Percentiles rank a stretch among this genome's conserved stretches.
Conservation (phyloP, 2,329 filamentous ascomycete species). For the Didymella pomorum region DNA sequence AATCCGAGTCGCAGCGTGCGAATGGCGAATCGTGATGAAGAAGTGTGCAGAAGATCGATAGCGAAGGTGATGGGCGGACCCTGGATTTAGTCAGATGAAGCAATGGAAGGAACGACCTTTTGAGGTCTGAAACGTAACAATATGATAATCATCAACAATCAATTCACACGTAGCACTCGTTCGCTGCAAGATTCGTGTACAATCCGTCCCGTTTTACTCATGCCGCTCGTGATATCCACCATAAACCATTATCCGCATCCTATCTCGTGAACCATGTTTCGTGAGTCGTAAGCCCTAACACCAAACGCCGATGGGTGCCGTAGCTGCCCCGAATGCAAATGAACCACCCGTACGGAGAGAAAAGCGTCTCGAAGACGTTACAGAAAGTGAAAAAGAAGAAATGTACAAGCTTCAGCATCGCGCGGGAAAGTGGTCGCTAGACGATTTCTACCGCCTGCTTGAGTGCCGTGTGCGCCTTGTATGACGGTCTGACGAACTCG, state of each 20-base stretch:
- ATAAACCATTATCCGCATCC: constrained; percentile 3
- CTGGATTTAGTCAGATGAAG: too few relatives aligned
- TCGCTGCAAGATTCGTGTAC: too few relatives aligned
- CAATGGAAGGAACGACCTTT: too few relatives aligned
- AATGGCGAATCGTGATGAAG: too few relatives aligned
- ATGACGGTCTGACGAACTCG: constrained; percentile 54
- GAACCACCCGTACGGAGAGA: neutral
- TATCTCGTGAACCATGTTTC: constrained; percentile 10
- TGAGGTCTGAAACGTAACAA: too few relatives aligned
- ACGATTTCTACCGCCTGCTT: constrained; percentile 8
- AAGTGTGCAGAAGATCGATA: too few relatives aligned
- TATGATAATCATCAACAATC: too few relatives aligned
- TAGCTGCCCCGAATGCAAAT: constrained; percentile 18
- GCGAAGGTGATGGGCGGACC: too few relatives aligned
- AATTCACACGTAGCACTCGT: too few relatives aligned
- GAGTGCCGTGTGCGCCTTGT: constrained; percentile 52
- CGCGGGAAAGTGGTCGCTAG: neutral
- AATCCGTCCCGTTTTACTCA: too few relatives aligned
- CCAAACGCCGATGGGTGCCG: constrained; percentile 20
- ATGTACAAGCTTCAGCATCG: constrained; percentile 4
- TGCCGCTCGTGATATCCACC: neutral
- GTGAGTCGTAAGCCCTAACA: constrained; percentile 22
- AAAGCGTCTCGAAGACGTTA: constrained; percentile 10
- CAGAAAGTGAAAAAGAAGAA: constrained; percentile 25
- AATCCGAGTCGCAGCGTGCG: too few relatives aligned